These are phyloP conservation scores for Hysterangium stoloniferum DNA, from an alignment of 768 basidiomycete species.

Conservation along the genomic window DNA sequence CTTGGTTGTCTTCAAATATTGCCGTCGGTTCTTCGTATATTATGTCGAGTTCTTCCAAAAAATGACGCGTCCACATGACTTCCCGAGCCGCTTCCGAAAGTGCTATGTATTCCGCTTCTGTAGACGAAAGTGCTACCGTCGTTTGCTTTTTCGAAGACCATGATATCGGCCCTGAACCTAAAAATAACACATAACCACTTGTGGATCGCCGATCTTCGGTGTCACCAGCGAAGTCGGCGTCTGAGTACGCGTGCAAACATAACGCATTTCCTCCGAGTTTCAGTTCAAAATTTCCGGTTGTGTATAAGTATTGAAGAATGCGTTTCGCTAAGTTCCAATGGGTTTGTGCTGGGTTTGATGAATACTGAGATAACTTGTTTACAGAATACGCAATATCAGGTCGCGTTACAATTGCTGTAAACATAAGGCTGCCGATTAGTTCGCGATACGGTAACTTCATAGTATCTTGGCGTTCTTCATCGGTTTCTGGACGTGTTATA, in stretches of 20 bases:
- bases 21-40: not conserved
- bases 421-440: constrained; percentile 17
- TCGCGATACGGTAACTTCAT: not conserved
- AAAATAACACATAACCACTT: not conserved
- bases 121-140: not conserved
- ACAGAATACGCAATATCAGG: constrained; percentile 20
- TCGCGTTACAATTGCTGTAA: constrained; percentile 16
- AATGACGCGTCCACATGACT: not conserved
- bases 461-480: not conserved
- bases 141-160: constrained; percentile 1
- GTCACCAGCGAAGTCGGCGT: not conserved
- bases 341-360: constrained; percentile 6
- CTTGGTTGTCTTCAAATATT: not conserved
- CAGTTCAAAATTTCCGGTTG: not conserved
- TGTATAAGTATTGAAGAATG: constrained; percentile 10
- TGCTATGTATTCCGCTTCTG: not conserved
- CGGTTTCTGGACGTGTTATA: not conserved
- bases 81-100: not conserved
- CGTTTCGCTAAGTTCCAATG: constrained; percentile 12
- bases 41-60: not conserved
- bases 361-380: constrained; percentile 11
- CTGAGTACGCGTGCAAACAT: not conserved
- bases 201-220: not conserved
- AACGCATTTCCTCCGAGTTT: not conserved
- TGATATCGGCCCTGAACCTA: not conserved